Evolutionary conservation across 2,329 filamentous ascomycete species (phyloP).

Genomic region (Hymenoscyphus scutula): DNA sequence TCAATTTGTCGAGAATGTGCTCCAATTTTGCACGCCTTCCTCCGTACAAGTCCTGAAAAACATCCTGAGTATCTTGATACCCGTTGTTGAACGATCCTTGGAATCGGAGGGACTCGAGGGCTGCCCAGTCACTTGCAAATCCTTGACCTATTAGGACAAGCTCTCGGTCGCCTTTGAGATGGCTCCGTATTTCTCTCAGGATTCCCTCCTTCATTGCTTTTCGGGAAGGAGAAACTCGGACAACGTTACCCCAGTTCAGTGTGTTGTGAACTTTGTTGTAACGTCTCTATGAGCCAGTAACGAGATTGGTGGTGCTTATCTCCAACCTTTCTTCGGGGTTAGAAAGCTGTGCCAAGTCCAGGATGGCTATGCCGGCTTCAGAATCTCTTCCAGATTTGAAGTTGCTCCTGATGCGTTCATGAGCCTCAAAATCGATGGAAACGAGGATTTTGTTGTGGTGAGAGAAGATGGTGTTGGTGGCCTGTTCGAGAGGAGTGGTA

Average conservation of each 20-base stretch:
- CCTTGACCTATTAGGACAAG: not conserved
- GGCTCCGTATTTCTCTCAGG: not conserved
- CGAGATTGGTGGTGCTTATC: not conserved
- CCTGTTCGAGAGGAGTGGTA: too few species aligned
- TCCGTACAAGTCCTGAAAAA: too few species aligned
- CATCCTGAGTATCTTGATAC: too few species aligned
- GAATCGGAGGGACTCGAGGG: not conserved
- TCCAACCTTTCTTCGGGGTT: not conserved
- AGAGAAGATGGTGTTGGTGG: not conserved
- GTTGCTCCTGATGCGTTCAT: not conserved
- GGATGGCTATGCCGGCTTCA: not conserved
- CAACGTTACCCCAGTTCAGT: not conserved
- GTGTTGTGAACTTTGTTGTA: not conserved
- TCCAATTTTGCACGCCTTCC: not conserved
- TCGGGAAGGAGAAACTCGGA: not conserved
- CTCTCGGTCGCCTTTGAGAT: not conserved
- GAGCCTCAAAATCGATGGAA: not conserved
- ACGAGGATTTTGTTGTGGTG: not conserved
- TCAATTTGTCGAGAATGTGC: not conserved
- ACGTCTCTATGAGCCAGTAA: not conserved
- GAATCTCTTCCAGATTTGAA: not conserved
- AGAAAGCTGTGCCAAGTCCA: not conserved
- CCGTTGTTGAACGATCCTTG: not conserved
- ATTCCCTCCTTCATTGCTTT: too few species aligned
- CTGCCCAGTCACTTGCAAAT: not conserved